Conservation (phyloP, 331 rosid species). For the Cydonia oblonga region DNA sequence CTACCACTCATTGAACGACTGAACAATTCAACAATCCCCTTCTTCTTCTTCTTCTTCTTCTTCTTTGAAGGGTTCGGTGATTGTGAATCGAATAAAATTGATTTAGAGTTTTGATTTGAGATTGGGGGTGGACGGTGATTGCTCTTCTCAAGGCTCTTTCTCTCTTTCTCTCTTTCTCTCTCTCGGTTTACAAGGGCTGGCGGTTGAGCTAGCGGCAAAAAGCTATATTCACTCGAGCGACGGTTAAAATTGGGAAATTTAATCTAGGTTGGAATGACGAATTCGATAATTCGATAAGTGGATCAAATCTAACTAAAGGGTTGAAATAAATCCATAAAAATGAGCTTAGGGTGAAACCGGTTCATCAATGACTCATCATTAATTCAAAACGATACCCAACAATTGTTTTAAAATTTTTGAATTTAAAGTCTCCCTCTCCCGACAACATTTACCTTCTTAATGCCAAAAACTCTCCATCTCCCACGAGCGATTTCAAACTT, state of each 20-base stretch:
- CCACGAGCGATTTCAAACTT: too few relatives aligned
- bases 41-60: background rate
- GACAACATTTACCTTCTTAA: too few relatives aligned
- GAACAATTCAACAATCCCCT: background rate
- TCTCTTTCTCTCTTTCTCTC: background rate
- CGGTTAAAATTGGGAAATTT: background rate
- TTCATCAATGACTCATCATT: too few relatives aligned
- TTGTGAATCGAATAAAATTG: background rate
- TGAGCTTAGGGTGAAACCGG: too few relatives aligned
- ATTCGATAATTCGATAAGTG: too few relatives aligned
- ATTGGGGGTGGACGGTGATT: background rate
- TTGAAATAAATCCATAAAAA: too few relatives aligned
- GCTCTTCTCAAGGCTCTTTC: background rate
- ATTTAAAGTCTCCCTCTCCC: too few relatives aligned
- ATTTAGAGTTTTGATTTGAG: background rate
- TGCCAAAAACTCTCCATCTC: too few relatives aligned
- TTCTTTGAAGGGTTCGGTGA: background rate
- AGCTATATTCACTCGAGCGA: background rate
- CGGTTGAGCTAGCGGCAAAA: background rate
- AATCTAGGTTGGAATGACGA: accelerated
- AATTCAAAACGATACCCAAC: too few relatives aligned
- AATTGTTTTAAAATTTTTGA: too few relatives aligned
- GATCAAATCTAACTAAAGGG: too few relatives aligned
- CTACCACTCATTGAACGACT: conserved; percentile 23
- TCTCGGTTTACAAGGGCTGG: background rate